Base-by-base conservation (phyloP, 179 eudicot species). In the Spergularia azorica region DNA sequence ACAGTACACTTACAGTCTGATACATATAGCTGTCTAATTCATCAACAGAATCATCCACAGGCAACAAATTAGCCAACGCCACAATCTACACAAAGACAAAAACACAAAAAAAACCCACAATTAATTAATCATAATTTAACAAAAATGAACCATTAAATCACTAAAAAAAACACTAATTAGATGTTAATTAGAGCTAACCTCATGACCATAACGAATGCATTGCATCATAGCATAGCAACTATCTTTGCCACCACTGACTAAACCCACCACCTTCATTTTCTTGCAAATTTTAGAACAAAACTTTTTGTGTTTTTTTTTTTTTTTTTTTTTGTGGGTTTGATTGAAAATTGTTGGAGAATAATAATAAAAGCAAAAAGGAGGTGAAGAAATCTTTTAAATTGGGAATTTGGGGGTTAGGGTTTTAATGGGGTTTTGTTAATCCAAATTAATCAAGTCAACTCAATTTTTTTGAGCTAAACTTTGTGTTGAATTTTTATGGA, bases 1-100 rank as follows among this genome's bases (percentile, higher is more conserved):
- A 41, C 38, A 17, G 21, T 2, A 26, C 21, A 38, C 89, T 86
- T 87, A 93, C 99, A 71, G 99, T 95, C 81, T 95, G 99, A 82
- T 95, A 95, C 99, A 95, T 95, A 81, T 93, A 95, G 88, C 99
- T 95, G 74, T 95, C 98, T 76, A 95, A 88, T 88, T 95, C 99
- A 75, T 95, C 99, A 46, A 89, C 85, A 0, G 90, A 85, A 82
- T 95, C 99, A 84, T 95, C 97, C 72, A 80, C 86, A 3, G 99
- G 99, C 86, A 95, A 39, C 84, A 95, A 89, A 85, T 95, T 95
- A 3, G 99, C 99, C 89, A 95, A 81, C 16, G 99, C 99, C 77
- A 93, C 98, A 81, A 95, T 88, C 99, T 95, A 83, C 46, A 75
- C 21, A 69, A n/a, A n/a, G n/a, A n/a, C n/a, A n/a, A n/a, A n/a